Conservation (phyloP, 305 asterid species). For the Euphrasia arctica region DNA sequence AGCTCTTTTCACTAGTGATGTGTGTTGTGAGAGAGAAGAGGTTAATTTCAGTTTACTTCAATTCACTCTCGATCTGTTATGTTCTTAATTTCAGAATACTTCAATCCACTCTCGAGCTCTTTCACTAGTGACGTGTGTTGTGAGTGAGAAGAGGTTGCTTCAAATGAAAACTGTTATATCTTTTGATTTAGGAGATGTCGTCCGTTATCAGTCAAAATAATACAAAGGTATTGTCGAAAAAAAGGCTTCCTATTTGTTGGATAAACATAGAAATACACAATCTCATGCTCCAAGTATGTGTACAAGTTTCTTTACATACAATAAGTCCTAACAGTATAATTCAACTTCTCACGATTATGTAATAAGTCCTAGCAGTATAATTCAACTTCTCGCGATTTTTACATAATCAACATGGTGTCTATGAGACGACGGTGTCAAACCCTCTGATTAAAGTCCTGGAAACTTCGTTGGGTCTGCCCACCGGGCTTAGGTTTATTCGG, state of each 20-base stretch:
- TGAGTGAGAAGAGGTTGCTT: not conserved
- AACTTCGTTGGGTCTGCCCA: constrained; percentile 43
- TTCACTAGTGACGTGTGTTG: constrained; percentile 42
- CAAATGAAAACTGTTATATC: not conserved
- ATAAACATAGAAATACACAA: not conserved
- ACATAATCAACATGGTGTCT: constrained; percentile 6
- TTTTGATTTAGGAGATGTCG: not conserved
- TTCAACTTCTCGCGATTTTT: constrained; percentile 3
- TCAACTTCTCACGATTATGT: no score
- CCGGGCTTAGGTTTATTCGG: constrained; percentile 31
- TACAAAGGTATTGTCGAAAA: not conserved
- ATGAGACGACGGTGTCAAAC: constrained; percentile 25
- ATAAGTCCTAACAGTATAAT: not conserved
- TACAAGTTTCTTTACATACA: not conserved
- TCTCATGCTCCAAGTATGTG: no score
- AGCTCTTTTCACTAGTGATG: no score
- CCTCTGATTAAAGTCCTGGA: constrained; percentile 44
- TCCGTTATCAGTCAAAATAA: not conserved
- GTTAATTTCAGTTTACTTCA: no score
- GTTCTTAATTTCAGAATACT: no score
- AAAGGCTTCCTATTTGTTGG: no score
- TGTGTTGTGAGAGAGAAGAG: no score
- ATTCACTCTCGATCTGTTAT: no score
- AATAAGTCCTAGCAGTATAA: not conserved
- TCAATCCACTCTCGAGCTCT: constrained; percentile 29